A percentile compares a stretch with the other conserved stretches of the same genome.
Evolutionary conservation across 1,139 yeast genomes (phyloP).

Genomic region (Saccharomyces hybrid): DNA sequence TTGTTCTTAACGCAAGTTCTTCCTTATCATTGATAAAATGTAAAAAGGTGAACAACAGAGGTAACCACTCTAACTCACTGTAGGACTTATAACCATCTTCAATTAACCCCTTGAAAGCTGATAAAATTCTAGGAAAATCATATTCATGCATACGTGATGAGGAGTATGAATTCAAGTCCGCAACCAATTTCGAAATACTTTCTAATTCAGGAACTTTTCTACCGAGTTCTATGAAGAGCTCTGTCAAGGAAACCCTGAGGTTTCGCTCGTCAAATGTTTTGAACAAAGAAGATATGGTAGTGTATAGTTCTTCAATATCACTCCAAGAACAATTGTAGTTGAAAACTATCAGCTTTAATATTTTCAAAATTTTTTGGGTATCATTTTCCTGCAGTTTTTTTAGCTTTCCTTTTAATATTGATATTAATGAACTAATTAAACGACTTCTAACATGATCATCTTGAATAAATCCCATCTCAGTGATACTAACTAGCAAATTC

Average conservation of each 20-base stretch:
- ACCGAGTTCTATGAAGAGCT: constrained; percentile 56
- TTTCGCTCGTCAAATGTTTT: constrained; percentile 50
- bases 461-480: constrained; percentile 54
- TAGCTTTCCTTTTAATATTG: constrained; percentile 56
- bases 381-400: constrained; percentile 48
- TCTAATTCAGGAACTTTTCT: constrained; percentile 40
- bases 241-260: constrained; percentile 54
- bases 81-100: constrained; percentile 45
- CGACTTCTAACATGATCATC: constrained; percentile 49
- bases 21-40: constrained; percentile 70
- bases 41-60: constrained; percentile 60
- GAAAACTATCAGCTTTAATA: constrained; percentile 48
- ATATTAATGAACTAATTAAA: constrained; percentile 52
- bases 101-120: constrained; percentile 59
- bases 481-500: constrained; percentile 46
- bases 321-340: constrained; percentile 48
- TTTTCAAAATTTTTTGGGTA: constrained; percentile 51
- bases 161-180: constrained; percentile 65
- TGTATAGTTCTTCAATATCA: constrained; percentile 49
- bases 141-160: constrained; percentile 58
- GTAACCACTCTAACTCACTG: constrained; percentile 65
- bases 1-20: constrained; percentile 75
- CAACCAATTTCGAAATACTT: constrained; percentile 45
- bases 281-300: constrained; percentile 52
- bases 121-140: constrained; percentile 69